Base-by-base conservation (phyloP, 176 grass and related monocot genomes). In the Musa troglodytarum region DNA sequence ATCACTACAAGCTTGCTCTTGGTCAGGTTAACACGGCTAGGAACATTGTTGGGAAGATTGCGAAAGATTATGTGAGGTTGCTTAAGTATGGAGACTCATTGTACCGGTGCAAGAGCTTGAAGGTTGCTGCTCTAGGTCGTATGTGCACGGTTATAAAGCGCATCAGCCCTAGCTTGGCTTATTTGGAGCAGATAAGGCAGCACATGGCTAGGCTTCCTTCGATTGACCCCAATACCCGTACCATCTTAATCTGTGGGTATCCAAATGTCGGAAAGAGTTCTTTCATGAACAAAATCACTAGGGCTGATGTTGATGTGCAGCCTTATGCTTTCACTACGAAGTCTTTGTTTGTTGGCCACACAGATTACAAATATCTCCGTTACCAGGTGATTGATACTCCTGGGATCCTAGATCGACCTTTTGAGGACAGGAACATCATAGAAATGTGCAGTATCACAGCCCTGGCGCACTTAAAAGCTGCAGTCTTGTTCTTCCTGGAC, bases 351-450 rank as follows among this genome's bases (percentile, higher is more conserved):
- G 85, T 93, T 68, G 90, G 90, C 28, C 90, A 93, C 79, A 88
- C 90, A 9, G 90, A 93, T 85, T 93, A 93, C 74, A 90, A 90
- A 73, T 93, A 89, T 63, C 80, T 93, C 43, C 79, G 85, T 15
- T 93, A 93, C 80, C 90, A 93, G 69, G 90, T 93, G 52, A 90
- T 93, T 9, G 90, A 93, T 82, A 93, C 90, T 59, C 90, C 90
- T 21, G 90, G 90, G 50, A 93, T 93, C 65, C 87, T 93, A 56
- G 90, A 93, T 17, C 81, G 85, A 3, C 85, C 85, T 8, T 77
- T 87, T 54, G 85, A 87, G 26, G 85, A 87, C 53, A 80, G 85
- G 57, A 87, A 87, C 55, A 87, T 87, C 66, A 87, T 87, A 72
- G 85, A 87, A 64, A 87, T 87, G 85, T 87, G 85, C 63, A 87